These are phyloP conservation scores for Microthlaspi erraticum DNA, from an alignment of 345 rosid genomes.

Conservation along the genomic window DNA sequence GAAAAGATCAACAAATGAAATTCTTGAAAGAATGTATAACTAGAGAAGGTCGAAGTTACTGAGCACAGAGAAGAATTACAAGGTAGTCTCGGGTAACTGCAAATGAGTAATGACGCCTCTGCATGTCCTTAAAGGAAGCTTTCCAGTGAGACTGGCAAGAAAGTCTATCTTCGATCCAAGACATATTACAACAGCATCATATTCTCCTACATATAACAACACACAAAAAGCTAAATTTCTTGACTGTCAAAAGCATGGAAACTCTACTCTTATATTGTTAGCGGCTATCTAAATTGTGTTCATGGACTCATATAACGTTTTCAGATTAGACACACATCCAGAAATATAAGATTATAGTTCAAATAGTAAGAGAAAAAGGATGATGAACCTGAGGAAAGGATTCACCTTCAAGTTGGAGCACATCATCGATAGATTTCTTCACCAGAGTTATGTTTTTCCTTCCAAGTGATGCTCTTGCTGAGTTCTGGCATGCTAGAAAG, in stretches of 20 bases:
- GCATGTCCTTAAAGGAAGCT: constrained; percentile 87
- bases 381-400: constrained; percentile 16
- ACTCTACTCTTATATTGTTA: constrained; percentile 1
- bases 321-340: background rate
- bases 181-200: constrained; percentile 81
- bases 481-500: constrained; percentile 74
- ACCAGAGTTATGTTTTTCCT: constrained; percentile 54
- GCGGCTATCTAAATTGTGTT: background rate
- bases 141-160: constrained; percentile 77
- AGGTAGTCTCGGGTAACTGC: constrained; percentile 53
- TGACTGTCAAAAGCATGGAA: constrained; percentile 2
- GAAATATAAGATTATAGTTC: constrained; percentile 13
- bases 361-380: constrained; percentile 4
- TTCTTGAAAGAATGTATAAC: background rate
- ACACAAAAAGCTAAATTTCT: background rate
- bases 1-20: too few relatives aligned
- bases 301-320: background rate
- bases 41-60: background rate
- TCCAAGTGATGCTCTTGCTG: constrained; percentile 54
- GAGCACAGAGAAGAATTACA: constrained; percentile 47
- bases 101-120: constrained; percentile 80
- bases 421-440: constrained; percentile 57
- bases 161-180: constrained; percentile 79
- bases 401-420: constrained; percentile 74
- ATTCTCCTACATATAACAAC: constrained; percentile 53